Evolutionary conservation across 176 grass and related monocot genomes (phyloP), one percentile per base, ranked within the genome.

Genomic region (Zea luxurians): DNA sequence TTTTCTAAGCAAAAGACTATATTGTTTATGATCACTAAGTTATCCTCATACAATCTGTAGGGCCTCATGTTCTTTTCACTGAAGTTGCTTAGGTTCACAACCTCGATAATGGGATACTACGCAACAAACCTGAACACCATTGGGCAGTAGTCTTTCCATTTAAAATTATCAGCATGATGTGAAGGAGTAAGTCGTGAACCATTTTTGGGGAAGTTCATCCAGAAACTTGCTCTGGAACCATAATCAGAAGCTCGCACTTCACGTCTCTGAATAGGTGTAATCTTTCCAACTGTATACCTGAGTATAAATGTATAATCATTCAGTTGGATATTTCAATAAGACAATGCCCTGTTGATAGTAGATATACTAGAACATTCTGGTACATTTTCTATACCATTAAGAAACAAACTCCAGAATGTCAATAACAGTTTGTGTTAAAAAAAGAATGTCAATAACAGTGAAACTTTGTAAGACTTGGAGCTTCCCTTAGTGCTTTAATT

Each of bases 281-380:
- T 95, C 89, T 99, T 99, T 61, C 96, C 96, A 78, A 99, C 96
- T 41, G 96, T 99, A 70, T 95, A 99, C 90, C 96, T 99, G 75
- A 84, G 50, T 11, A 88, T 12, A 48, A 60, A 60, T 60, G 57
- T 27, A 60, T 60, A 60, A 53, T 43, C 38, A 43, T 66, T 66
- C 16, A 18, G 16, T 66, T 66, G 38, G 38, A 43, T 42, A 66
- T 66, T n/a, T 65, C 63, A 38, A 64, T 7, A 64, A 37, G 35
- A 64, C 61, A 64, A 17, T 42, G 13, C 38, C 63, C 15, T 27
- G 6, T 40, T 66, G 63, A 41, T 66, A 42, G 41, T 9, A 66
- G 41, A 66, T 66, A 43, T 4, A 66, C 9, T 42, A 66, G 38
- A 66, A 17, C 38, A 43, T 43, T 41, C 11, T 37, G 34, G 13